Evolutionary conservation across 768 basidiomycete species (phyloP), one percentile per base, ranked within the genome.

Genomic region (Gelatoporia subvermispora): DNA sequence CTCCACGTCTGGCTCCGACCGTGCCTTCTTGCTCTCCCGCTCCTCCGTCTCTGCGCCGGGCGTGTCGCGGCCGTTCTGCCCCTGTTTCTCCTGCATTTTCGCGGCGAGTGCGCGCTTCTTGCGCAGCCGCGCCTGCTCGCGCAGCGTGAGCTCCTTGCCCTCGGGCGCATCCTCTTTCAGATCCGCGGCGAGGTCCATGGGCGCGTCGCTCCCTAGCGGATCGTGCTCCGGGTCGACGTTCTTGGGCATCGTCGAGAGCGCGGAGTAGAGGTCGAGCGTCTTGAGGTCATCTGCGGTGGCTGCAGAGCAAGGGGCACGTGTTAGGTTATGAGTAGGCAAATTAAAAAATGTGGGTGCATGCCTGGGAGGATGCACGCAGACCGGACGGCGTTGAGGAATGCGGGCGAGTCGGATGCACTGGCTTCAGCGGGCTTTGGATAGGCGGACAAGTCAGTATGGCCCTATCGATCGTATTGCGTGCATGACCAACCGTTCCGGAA

Each of bases 221-320:
- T 74, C 72, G 45, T 72, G 70, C 35, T 74, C 74, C 3, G 58
- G 66, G 28, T 78, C 74, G 17, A 69, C 62, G 49, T 74, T 72
- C 59, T 88, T 88, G 3, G 86, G 85, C 50, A 88, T 67, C 18
- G 74, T 70, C 0, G 68, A 64, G 23, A 88, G 69, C 43, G 73
- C 69, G 2, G 69, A 65, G 57, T 90, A 90, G 2, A 88, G 65
- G 44, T 85, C 81, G 1, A 88, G 68, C 3, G 64, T 59, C 46
- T 75, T 69, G 3, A 84, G 60, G 15, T 81, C 79, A 8, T 71
- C 70, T 3, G 59, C 45, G 0, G 73, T 71, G 4, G 81, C 82
- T 85, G 58, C 34, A 21, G 7, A 21, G 13, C 10, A 24, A 37
- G 47, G 21, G 43, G 31, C 22, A 20, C 34, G 46, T 39, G 23